phyloP scores from a whole-genome alignment of 1,284 basidiomycete genomes.

The Pseudomicrostroma phylloplanum region DNA sequence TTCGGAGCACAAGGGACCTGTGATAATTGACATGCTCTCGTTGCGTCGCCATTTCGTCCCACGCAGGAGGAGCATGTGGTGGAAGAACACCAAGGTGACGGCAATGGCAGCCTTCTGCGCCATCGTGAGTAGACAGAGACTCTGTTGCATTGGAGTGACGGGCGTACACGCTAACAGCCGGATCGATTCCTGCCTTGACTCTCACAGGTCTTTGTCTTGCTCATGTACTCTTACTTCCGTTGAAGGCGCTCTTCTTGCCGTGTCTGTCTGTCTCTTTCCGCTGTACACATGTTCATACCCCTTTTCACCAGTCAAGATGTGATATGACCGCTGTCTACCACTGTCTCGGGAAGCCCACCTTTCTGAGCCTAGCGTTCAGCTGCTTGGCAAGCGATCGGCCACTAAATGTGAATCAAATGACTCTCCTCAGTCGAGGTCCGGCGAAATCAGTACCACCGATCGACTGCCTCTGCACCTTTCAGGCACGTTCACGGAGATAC shows the following conservation, averaged over 20 bases:
- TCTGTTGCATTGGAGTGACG: background rate
- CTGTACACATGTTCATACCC: too few relatives aligned
- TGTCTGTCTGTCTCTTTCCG: too few relatives aligned
- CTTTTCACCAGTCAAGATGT: too few relatives aligned
- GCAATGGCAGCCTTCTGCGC: slow-evolving; percentile 66
- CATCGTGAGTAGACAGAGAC: slow-evolving; percentile 58
- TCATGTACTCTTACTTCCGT: slow-evolving; percentile 9
- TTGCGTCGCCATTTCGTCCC: background rate
- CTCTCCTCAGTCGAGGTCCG: too few relatives aligned
- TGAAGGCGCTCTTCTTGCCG: background rate
- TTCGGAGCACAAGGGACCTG: background rate
- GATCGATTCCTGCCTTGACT: background rate
- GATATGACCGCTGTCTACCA: too few relatives aligned
- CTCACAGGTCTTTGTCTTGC: slow-evolving; percentile 9
- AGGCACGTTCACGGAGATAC: too few relatives aligned
- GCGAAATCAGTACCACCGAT: too few relatives aligned
- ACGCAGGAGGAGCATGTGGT: slow-evolving; percentile 83
- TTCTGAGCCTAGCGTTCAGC: too few relatives aligned
- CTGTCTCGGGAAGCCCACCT: too few relatives aligned
- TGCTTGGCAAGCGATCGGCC: too few relatives aligned
- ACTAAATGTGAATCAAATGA: too few relatives aligned
- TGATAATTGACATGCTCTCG: background rate
- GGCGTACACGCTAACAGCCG: background rate
- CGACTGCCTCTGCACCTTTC: too few relatives aligned
- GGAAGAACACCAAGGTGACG: slow-evolving; percentile 65